A percentile compares a stretch with the other conserved stretches of the same genome.
Evolutionary conservation across 2,329 filamentous ascomycete species (phyloP).

Genomic region (Calonectria ilicicola): DNA sequence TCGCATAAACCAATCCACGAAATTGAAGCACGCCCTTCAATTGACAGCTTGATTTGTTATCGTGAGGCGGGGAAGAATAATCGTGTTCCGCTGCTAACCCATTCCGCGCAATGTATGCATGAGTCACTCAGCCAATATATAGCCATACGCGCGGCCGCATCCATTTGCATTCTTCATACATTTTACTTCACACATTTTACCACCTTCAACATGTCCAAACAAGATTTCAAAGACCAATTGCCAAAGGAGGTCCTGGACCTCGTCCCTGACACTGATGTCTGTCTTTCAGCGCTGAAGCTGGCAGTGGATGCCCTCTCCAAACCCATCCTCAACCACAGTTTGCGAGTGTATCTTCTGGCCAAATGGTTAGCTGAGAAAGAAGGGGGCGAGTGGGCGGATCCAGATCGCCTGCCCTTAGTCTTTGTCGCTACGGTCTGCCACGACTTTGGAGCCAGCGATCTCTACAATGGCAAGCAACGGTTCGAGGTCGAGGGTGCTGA

Average conservation of each 20-base stretch:
- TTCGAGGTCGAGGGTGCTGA: conserved; percentile 52
- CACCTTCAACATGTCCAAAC: neutral
- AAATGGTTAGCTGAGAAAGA: conserved; percentile 38
- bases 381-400: conserved; percentile 14
- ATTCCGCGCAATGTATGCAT: neutral
- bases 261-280: conserved; percentile 32
- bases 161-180: neutral
- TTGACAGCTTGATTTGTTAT: neutral
- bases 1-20: neutral
- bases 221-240: neutral
- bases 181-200: neutral
- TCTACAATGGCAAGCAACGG: conserved; percentile 46
- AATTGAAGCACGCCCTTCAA: neutral
- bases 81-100: neutral
- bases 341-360: conserved; percentile 44
- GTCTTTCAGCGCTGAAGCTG: conserved; percentile 29
- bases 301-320: conserved; percentile 33
- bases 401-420: conserved; percentile 35
- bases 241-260: conserved; percentile 1
- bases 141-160: neutral
- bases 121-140: neutral
- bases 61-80: neutral
- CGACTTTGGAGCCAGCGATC: conserved; percentile 48
- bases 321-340: conserved; percentile 46
- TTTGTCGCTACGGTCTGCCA: conserved; percentile 52